These are phyloP conservation scores for Fusarium oxysporum DNA, from an alignment of 2,329 filamentous ascomycete genomes.

Conservation along the genomic window DNA sequence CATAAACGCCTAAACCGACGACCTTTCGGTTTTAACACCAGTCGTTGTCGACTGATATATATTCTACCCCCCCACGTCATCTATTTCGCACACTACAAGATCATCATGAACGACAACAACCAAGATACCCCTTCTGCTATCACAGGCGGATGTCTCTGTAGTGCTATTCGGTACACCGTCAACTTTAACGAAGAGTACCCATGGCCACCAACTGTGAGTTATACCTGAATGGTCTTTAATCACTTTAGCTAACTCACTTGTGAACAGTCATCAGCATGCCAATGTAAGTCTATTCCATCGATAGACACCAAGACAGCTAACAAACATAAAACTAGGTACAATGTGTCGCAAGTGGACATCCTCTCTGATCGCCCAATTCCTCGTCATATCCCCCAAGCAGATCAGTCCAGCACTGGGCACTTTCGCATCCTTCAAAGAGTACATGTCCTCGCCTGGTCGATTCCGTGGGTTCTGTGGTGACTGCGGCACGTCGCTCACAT, in stretches of 20 bases:
- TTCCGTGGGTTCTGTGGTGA: constrained; percentile 22
- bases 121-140: not conserved
- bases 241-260: not conserved
- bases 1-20: not conserved
- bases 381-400: constrained; percentile 12
- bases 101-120: not conserved
- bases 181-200: constrained; percentile 4
- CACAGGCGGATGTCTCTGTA: constrained; percentile 22
- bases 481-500: constrained; percentile 18
- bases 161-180: constrained; percentile 17
- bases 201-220: constrained; percentile 16
- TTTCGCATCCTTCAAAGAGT: constrained; percentile 17
- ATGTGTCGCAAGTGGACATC: constrained; percentile 35
- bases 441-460: constrained; percentile 10
- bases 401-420: not conserved
- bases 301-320: not conserved
- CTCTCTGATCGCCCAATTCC: constrained; percentile 24
- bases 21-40: not conserved
- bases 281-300: not conserved
- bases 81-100: too few relatives aligned
- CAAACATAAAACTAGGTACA: constrained; percentile 12
- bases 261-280: constrained; percentile 22
- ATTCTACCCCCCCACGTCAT: not conserved
- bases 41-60: not conserved
- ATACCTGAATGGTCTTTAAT: not conserved